Evolutionary conservation across 768 basidiomycete genomes (phyloP).

Genomic region (Xerocomus potaroensis): DNA sequence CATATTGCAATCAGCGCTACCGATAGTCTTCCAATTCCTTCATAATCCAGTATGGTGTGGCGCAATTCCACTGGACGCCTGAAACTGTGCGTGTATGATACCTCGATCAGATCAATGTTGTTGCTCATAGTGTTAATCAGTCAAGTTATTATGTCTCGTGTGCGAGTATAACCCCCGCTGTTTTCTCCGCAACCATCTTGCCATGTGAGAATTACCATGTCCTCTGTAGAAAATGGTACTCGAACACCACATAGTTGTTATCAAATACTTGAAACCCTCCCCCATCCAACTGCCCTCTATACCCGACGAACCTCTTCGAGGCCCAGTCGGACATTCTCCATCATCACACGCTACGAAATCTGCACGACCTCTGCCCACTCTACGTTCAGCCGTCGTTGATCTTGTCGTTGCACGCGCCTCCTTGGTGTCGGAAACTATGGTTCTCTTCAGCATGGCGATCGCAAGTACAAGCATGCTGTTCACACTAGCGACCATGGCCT

Average conservation of each 20-base stretch:
- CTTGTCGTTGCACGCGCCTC: slow-evolving; percentile 64
- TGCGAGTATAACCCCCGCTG: slow-evolving; percentile 48
- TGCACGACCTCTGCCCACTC: background rate
- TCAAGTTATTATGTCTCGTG: slow-evolving; percentile 70
- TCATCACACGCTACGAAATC: too few relatives aligned
- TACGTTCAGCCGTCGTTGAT: slow-evolving; percentile 56
- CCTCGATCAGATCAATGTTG: background rate
- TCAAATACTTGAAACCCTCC: slow-evolving; percentile 50
- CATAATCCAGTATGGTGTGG: slow-evolving; percentile 63
- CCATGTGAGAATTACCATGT: slow-evolving; percentile 49
- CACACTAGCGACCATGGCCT: slow-evolving; percentile 43
- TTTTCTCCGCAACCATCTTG: slow-evolving; percentile 51
- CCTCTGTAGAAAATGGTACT: background rate
- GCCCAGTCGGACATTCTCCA: background rate
- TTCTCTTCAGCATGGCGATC: slow-evolving; percentile 48
- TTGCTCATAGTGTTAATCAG: slow-evolving; percentile 31
- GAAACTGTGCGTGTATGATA: slow-evolving; percentile 46
- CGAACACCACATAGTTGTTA: slow-evolving; percentile 38
- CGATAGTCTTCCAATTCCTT: slow-evolving; percentile 51
- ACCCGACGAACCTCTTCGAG: slow-evolving; percentile 17
- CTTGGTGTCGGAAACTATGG: slow-evolving; percentile 49
- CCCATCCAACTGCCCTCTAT: slow-evolving; percentile 15
- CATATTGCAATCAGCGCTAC: background rate
- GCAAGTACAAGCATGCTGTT: slow-evolving; percentile 48
- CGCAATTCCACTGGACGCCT: slow-evolving; percentile 62